phyloP scores from a whole-genome alignment of 2,329 filamentous ascomycete species.

The Fusarium heterosporum region DNA sequence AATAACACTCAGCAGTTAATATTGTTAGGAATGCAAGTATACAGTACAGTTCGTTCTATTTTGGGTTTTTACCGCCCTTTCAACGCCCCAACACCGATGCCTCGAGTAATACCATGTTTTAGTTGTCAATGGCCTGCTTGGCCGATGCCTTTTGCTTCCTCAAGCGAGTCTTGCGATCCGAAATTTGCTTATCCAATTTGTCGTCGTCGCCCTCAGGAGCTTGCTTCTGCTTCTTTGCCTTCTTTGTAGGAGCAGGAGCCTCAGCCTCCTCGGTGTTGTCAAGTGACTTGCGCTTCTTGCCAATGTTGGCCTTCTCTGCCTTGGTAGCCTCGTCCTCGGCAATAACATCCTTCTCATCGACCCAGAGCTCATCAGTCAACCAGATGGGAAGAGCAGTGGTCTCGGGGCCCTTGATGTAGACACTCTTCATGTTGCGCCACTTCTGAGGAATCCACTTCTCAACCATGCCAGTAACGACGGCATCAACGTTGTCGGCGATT shows the following conservation, averaged over 20 bases:
- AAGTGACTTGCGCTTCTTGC: constrained; percentile 73
- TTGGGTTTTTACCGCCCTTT: constrained; percentile 39
- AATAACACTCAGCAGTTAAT: constrained; percentile 38
- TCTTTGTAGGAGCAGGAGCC: constrained; percentile 56
- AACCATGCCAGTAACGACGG: constrained; percentile 75
- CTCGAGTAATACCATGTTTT: constrained; percentile 43
- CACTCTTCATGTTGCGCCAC: constrained; percentile 84
- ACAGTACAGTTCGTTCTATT: constrained; percentile 40
- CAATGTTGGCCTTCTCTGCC: constrained; percentile 68
- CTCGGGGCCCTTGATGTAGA: constrained; percentile 92
- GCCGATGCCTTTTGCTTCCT: constrained; percentile 70
- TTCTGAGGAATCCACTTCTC: constrained; percentile 86
- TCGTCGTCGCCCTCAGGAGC: constrained; percentile 62
- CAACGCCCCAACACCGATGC: constrained; percentile 53
- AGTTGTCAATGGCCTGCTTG: constrained; percentile 63
- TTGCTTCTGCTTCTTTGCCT: constrained; percentile 51
- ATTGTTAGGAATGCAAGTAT: constrained; percentile 39
- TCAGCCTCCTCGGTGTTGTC: constrained; percentile 58
- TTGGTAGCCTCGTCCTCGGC: constrained; percentile 67
- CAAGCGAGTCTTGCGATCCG: constrained; percentile 67
- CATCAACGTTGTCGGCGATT: constrained; percentile 82
- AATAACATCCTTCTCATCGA: constrained; percentile 79
- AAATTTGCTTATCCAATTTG: constrained; percentile 68
- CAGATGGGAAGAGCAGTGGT: constrained; percentile 94
- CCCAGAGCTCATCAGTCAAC: constrained; percentile 92